A percentile compares a stretch with the other conserved stretches of the same genome.
Evolutionary conservation across 495 filamentous ascomycete species (phyloP).

Genomic region (Trichocladium antarcticum): DNA sequence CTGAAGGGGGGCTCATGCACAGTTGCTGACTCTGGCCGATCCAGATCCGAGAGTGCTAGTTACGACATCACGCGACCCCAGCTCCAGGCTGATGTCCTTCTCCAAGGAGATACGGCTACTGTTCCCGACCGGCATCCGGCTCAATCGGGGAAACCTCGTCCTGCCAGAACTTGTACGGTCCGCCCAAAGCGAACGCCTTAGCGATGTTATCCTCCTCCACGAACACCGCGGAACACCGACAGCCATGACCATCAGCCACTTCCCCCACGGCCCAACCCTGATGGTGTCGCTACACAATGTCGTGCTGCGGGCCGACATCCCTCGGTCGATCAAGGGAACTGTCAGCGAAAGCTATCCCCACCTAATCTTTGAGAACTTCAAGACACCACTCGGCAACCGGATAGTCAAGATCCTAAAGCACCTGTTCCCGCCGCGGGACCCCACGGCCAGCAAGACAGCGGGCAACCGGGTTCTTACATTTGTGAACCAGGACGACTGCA

Average conservation of each 20-base stretch:
- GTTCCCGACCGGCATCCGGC: constrained; percentile 76
- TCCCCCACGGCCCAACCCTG: constrained; percentile 87
- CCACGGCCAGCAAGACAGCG: constrained; percentile 53
- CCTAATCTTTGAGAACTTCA: constrained; percentile 91
- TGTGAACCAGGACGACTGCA: constrained; percentile 86
- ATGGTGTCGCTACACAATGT: constrained; percentile 93
- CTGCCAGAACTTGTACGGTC: constrained; percentile 73
- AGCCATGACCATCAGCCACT: constrained; percentile 83
- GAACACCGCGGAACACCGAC: constrained; percentile 92
- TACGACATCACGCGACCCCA: constrained; percentile 82
- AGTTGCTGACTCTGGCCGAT: background rate
- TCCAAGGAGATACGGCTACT: constrained; percentile 93
- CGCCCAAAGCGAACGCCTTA: constrained; percentile 64
- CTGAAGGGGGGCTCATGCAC: background rate
- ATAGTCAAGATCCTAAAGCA: constrained; percentile 90
- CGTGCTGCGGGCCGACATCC: constrained; percentile 85
- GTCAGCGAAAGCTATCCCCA: constrained; percentile 92
- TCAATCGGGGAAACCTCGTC: constrained; percentile 86
- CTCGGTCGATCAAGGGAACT: constrained; percentile 73
- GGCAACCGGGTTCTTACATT: constrained; percentile 89
- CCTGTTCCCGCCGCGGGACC: constrained; percentile 82
- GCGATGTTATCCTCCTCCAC: constrained; percentile 79
- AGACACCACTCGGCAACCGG: constrained; percentile 64
- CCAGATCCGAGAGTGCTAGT: constrained; percentile 48
- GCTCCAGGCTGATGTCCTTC: constrained; percentile 71